These are phyloP conservation scores for Aspergillus steynii DNA, from an alignment of 495 filamentous ascomycete species.

Conservation along the genomic window DNA sequence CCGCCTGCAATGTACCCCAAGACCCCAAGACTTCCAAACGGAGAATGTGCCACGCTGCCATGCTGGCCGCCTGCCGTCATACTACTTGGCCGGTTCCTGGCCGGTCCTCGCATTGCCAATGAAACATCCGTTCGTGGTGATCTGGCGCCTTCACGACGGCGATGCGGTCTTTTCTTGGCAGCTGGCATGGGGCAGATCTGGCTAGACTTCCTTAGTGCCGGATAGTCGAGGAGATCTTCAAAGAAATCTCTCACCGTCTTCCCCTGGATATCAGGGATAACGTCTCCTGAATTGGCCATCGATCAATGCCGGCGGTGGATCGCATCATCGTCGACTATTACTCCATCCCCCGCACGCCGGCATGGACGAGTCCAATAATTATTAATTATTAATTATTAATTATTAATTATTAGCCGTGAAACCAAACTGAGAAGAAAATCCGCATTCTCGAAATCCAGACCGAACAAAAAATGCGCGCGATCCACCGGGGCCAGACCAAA, in stretches of 20 bases:
- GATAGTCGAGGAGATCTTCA: not conserved
- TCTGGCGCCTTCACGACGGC: not conserved
- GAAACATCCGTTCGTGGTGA: not conserved
- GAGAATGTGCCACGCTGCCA: too few species aligned
- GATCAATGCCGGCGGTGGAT: not conserved
- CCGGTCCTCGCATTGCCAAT: not conserved
- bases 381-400: not conserved
- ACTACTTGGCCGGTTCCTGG: not conserved
- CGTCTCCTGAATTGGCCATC: not conserved
- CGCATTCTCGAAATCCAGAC: not conserved
- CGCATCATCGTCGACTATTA: not conserved
- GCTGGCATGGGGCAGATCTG: conserved; percentile 8
- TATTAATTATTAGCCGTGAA: not conserved
- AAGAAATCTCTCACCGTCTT: conserved; percentile 19
- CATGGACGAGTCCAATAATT: too few species aligned
- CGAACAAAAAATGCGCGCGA: not conserved
- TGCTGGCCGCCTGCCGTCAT: too few species aligned
- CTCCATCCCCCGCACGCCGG: too few species aligned
- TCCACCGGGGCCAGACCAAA: conserved; percentile 7
- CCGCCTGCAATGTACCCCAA: too few species aligned
- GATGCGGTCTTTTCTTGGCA: not conserved
- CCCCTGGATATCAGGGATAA: conserved; percentile 1
- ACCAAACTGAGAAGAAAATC: too few species aligned
- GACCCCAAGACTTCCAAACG: too few species aligned
- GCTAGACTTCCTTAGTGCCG: not conserved